Evolutionary conservation across 2,329 filamentous ascomycete species (phyloP).

Genomic region (Calycina herbarum): DNA sequence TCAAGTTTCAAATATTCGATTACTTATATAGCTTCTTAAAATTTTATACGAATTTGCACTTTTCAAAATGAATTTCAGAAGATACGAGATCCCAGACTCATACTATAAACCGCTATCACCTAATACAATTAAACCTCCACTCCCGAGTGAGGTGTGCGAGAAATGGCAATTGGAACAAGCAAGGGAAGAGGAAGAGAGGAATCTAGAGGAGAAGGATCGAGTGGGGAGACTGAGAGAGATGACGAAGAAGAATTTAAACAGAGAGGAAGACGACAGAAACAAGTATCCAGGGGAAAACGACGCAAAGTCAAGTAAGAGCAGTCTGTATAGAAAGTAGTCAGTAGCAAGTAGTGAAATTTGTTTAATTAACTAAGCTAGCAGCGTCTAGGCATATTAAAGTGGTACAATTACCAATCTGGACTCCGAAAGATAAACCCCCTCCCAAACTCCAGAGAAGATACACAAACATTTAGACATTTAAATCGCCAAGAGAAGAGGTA

Average conservation of each 20-base stretch:
- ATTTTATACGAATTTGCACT: background rate
- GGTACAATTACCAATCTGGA: no score
- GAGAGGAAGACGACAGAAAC: background rate
- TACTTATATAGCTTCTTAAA: background rate
- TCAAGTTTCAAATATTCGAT: background rate
- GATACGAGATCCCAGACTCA: background rate
- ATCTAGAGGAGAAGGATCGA: background rate
- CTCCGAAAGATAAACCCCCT: no score
- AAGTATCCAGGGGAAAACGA: background rate
- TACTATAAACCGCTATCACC: background rate
- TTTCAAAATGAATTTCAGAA: constrained; percentile 1
- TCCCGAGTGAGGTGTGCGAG: background rate
- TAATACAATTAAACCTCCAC: background rate
- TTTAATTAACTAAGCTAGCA: no score
- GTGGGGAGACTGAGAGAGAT: background rate
- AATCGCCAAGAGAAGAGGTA: no score
- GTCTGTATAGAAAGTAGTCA: no score
- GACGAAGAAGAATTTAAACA: background rate
- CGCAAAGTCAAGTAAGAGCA: no score
- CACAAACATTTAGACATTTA: no score
- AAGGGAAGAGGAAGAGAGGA: constrained; percentile 2
- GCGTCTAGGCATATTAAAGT: no score
- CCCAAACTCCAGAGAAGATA: no score
- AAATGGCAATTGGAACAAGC: background rate
- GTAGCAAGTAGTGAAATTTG: no score